A percentile compares a stretch with the other conserved stretches of the same genome.
Evolutionary conservation across 352 stramenopile species (phyloP).

Genomic region (Aphanomyces stellatus): DNA sequence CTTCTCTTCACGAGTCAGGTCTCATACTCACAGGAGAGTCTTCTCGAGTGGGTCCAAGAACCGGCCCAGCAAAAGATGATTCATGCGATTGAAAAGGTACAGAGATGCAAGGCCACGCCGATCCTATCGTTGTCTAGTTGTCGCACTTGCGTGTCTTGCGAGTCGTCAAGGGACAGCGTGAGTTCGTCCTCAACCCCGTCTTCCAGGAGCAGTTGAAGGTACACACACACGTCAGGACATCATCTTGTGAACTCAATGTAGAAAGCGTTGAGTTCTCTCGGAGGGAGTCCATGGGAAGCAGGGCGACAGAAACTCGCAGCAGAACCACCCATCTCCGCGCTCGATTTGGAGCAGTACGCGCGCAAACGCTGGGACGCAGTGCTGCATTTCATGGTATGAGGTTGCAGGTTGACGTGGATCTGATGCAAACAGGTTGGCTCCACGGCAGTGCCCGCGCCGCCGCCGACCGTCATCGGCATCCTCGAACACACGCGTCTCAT

Average conservation of each 20-base stretch:
- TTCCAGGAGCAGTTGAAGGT: conserved; percentile 15
- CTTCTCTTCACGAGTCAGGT: conserved; percentile 49
- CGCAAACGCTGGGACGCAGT: conserved; percentile 55
- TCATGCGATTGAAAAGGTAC: conserved; percentile 12
- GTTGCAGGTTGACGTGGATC: neutral
- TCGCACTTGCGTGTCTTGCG: conserved; percentile 7
- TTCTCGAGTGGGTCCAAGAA: conserved; percentile 2
- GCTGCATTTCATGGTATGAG: conserved; percentile 58
- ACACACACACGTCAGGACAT: neutral
- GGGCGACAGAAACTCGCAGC: conserved; percentile 36
- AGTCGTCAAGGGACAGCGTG: neutral
- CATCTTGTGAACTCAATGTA: conserved; percentile 11
- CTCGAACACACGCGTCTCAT: conserved; percentile 62
- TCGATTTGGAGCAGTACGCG: conserved; percentile 52
- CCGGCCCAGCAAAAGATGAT: neutral
- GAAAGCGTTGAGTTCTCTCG: conserved; percentile 57
- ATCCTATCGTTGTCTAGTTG: neutral
- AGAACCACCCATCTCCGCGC: conserved; percentile 36
- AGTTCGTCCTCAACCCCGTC: conserved; percentile 2
- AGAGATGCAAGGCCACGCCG: neutral
- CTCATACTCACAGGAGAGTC: neutral
- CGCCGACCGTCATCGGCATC: conserved; percentile 61
- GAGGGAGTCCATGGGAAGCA: conserved; percentile 64
- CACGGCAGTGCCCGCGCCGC: conserved; percentile 51
- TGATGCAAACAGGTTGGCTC: conserved; percentile 36